phyloP scores from a whole-genome alignment of 345 rosid species.

The Lagerstroemia speciosa region DNA sequence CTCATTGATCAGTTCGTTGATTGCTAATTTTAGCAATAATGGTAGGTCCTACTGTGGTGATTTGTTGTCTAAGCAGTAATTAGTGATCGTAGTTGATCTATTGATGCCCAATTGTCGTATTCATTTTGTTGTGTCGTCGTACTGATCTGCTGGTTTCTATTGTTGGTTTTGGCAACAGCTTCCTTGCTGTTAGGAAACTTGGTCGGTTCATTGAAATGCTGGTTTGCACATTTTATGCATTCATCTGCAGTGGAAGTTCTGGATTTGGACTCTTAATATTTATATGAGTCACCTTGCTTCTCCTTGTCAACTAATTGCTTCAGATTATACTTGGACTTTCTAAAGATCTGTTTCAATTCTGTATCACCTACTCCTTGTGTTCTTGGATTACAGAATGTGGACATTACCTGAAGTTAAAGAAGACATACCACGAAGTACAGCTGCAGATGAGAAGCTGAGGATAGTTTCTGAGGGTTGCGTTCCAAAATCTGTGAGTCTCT shows the following conservation, averaged over 20 bases:
- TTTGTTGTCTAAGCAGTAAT: neutral
- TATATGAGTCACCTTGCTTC: neutral
- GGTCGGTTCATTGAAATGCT: neutral
- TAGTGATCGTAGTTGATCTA: neutral
- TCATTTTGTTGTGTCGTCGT: neutral
- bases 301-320: neutral
- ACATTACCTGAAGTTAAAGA: slow-evolving; percentile 58
- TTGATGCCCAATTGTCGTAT: neutral
- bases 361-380: neutral
- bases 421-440: slow-evolving; percentile 27
- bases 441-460: slow-evolving; percentile 42
- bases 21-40: slow-evolving; percentile 10
- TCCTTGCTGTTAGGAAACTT: neutral
- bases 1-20: neutral
- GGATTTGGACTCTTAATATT: neutral
- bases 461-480: slow-evolving; percentile 67
- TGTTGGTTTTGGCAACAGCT: neutral
- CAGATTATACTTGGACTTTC: neutral
- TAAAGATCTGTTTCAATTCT: neutral
- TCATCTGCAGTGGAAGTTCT: neutral
- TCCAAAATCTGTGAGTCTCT: slow-evolving; percentile 45
- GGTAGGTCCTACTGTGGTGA: neutral
- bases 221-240: neutral
- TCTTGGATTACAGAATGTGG: slow-evolving; percentile 57
- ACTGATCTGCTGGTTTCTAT: neutral